These are phyloP conservation scores for Neonectria neomacrospora DNA, from an alignment of 2,329 filamentous ascomycete genomes.

Conservation along the genomic window DNA sequence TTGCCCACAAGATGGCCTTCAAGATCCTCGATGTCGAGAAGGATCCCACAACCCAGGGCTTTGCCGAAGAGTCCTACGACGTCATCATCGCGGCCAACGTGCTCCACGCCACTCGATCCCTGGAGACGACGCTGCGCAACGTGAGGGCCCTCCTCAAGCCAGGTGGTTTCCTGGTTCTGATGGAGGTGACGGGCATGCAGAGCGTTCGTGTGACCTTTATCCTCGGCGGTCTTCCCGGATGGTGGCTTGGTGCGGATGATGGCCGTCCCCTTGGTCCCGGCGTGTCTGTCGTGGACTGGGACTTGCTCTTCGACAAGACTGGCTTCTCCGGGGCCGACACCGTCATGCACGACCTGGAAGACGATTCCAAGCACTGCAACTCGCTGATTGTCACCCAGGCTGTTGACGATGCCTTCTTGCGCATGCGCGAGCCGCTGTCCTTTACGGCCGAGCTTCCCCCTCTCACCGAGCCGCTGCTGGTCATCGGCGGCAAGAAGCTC, in stretches of 20 bases:
- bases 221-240: slow-evolving; percentile 23
- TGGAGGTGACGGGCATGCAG: slow-evolving; percentile 39
- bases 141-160: slow-evolving; percentile 44
- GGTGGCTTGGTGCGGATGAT: slow-evolving; percentile 27
- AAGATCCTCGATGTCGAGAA: slow-evolving; percentile 50
- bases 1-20: slow-evolving; percentile 45
- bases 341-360: slow-evolving; percentile 17
- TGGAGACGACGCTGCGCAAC: slow-evolving; percentile 42
- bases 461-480: slow-evolving; percentile 13
- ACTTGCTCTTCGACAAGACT: slow-evolving; percentile 19
- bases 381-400: slow-evolving; percentile 25
- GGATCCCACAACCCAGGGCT: slow-evolving; percentile 45
- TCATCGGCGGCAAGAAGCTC: slow-evolving; percentile 23
- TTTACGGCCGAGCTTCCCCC: slow-evolving; percentile 16
- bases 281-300: slow-evolving; percentile 23
- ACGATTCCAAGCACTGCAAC: slow-evolving; percentile 25
- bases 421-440: slow-evolving; percentile 19
- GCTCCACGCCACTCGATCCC: slow-evolving; percentile 45
- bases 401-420: slow-evolving; percentile 20
- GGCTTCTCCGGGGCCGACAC: slow-evolving; percentile 26
- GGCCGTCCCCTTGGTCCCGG: slow-evolving; percentile 13
- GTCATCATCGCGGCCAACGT: slow-evolving; percentile 48
- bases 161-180: slow-evolving; percentile 46
- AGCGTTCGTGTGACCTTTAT: slow-evolving; percentile 22
- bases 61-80: slow-evolving; percentile 41